Conservation (phyloP, 2,329 filamentous ascomycete species). For the Tolypocladium pustulatum region DNA sequence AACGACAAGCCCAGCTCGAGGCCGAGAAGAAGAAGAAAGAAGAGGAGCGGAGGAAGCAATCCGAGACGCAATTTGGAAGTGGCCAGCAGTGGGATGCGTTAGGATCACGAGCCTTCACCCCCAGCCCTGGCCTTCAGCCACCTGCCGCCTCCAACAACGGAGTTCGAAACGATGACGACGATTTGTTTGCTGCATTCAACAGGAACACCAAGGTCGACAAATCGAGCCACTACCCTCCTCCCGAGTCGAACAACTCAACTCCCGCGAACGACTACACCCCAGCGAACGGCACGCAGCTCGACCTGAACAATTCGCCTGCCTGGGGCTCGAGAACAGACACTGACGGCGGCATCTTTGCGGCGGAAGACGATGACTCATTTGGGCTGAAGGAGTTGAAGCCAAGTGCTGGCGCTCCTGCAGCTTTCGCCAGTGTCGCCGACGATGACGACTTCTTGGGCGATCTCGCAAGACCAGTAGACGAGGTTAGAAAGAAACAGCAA, state of each 20-base stretch:
- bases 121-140: constrained; percentile 17
- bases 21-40: constrained; percentile 62
- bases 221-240: constrained; percentile 52
- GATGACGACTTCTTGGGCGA: constrained; percentile 59
- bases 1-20: constrained; percentile 61
- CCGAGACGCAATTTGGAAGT: constrained; percentile 69
- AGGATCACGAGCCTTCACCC: constrained; percentile 41
- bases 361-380: constrained; percentile 83
- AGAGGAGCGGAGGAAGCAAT: constrained; percentile 58
- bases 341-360: constrained; percentile 27
- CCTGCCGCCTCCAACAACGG: constrained; percentile 7
- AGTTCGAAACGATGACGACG: constrained; percentile 30
- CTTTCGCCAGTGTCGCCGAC: constrained; percentile 26
- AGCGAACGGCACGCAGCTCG: constrained; percentile 29
- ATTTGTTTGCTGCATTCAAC: constrained; percentile 58
- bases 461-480: constrained; percentile 52
- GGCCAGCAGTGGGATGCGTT: constrained; percentile 67
- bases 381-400: constrained; percentile 57
- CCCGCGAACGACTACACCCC: constrained; percentile 36
- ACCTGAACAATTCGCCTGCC: constrained; percentile 43
- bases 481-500: constrained; percentile 41
- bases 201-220: constrained; percentile 57
- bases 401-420: constrained; percentile 16
- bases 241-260: constrained; percentile 30
- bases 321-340: constrained; percentile 29